Percentiles rank a stretch among this genome's conserved stretches.
phyloP scores from a whole-genome alignment of 2,329 filamentous ascomycete species.

The Cercospora zeae-maydis region DNA sequence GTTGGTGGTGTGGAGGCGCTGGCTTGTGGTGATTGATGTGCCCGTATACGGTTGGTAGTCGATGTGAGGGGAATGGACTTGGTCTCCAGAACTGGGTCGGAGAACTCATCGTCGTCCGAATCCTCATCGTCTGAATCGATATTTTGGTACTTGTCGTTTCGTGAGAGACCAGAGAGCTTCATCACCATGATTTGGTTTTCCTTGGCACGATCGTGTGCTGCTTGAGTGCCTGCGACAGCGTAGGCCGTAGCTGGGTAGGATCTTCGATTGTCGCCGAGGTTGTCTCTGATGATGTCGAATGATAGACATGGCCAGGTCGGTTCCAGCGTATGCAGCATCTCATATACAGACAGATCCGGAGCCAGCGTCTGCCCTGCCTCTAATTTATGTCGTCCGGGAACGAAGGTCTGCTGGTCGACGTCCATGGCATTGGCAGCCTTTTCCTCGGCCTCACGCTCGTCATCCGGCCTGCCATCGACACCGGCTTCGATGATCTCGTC shows the following conservation, averaged over 20 bases:
- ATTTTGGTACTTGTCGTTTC: conserved; percentile 72
- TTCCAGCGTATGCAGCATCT: conserved; percentile 93
- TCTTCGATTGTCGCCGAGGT: conserved; percentile 81
- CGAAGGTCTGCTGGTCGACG: conserved; percentile 90
- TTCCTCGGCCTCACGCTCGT: conserved; percentile 87
- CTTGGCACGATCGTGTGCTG: conserved; percentile 66
- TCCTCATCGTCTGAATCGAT: conserved; percentile 63
- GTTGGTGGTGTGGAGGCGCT: conserved; percentile 69
- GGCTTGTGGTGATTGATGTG: conserved; percentile 71
- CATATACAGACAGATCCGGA: conserved; percentile 90
- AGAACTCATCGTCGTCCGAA: conserved; percentile 65
- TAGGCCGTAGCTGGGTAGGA: conserved; percentile 96
- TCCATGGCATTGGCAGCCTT: conserved; percentile 77
- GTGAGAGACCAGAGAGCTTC: conserved; percentile 88
- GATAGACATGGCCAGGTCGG: conserved; percentile 96
- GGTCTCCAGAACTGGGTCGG: conserved; percentile 90
- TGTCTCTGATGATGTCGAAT: conserved; percentile 85
- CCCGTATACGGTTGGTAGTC: conserved; percentile 90
- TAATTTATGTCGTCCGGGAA: conserved; percentile 88
- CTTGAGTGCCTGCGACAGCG: conserved; percentile 90
- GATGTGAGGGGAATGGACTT: conserved; percentile 80
- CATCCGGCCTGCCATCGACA: conserved; percentile 87
- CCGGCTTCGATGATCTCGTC: conserved; percentile 91
- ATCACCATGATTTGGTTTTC: conserved; percentile 95
- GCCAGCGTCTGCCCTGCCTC: conserved; percentile 86